These are phyloP conservation scores for Aegle marmelos DNA, from an alignment of 345 rosid genomes.

Conservation along the genomic window DNA sequence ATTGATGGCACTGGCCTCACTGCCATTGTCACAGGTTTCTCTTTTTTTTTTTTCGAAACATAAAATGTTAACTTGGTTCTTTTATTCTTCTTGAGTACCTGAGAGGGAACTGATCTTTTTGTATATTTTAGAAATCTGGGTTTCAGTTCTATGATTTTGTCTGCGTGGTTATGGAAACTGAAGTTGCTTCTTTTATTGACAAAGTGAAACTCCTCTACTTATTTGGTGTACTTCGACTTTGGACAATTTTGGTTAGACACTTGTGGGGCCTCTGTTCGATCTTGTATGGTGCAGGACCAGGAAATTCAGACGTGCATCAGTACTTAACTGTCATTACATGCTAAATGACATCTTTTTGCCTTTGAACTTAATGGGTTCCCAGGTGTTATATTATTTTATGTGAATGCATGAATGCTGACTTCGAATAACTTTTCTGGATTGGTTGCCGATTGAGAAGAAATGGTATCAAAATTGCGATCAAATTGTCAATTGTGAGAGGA, in stretches of 20 bases:
- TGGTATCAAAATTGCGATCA: neutral
- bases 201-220: neutral
- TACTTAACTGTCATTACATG: neutral
- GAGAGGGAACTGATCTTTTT: neutral
- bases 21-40: conserved; percentile 70
- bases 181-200: neutral
- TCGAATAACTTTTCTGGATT: neutral
- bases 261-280: neutral
- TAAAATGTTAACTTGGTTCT: neutral
- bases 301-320: neutral
- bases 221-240: neutral
- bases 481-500: neutral
- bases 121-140: neutral
- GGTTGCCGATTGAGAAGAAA: neutral
- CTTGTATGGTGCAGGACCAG: neutral
- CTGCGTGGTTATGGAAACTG: neutral
- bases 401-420: neutral
- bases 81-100: neutral
- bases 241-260: neutral
- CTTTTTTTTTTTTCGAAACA: neutral
- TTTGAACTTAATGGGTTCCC: neutral
- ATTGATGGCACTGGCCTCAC: conserved; percentile 71
- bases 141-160: neutral
- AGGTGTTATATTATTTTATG: neutral
- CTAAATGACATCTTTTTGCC: neutral